phyloP scores from a whole-genome alignment of 2,329 filamentous ascomycete species.

The Ophiobolus disseminans region DNA sequence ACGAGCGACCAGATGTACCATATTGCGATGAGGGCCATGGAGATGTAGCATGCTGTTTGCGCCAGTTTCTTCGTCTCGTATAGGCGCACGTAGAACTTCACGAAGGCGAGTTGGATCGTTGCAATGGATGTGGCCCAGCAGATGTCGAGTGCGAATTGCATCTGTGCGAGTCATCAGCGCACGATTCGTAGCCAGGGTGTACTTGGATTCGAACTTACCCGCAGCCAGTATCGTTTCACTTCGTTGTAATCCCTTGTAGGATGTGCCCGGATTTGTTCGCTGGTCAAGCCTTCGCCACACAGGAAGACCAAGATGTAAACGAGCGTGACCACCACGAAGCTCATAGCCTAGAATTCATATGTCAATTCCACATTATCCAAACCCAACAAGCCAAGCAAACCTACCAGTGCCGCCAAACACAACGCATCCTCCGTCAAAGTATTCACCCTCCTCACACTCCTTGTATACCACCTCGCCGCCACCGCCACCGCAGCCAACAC shows the following conservation, averaged over 20 bases:
- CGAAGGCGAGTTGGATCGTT: slow-evolving; percentile 26
- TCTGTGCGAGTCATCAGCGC: slow-evolving; percentile 7
- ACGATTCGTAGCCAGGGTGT: background rate
- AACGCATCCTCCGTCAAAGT: slow-evolving; percentile 23
- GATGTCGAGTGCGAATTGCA: slow-evolving; percentile 28
- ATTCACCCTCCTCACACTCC: slow-evolving; percentile 26
- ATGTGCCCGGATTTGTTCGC: slow-evolving; percentile 15
- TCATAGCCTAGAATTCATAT: slow-evolving; percentile 19
- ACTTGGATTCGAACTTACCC: background rate
- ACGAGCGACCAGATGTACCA: slow-evolving; percentile 26
- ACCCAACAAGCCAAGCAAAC: background rate
- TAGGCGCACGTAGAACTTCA: slow-evolving; percentile 25
- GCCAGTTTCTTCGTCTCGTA: slow-evolving; percentile 17
- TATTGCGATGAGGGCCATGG: slow-evolving; percentile 15
- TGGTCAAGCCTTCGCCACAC: slow-evolving; percentile 25
- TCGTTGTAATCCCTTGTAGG: slow-evolving; percentile 16
- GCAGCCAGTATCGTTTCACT: background rate
- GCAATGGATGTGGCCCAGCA: slow-evolving; percentile 30
- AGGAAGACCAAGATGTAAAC: slow-evolving; percentile 25
- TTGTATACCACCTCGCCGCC: slow-evolving; percentile 26
- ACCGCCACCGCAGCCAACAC: slow-evolving; percentile 19
- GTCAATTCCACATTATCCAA: slow-evolving; percentile 3
- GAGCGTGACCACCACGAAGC: slow-evolving; percentile 22
- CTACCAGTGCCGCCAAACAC: slow-evolving; percentile 25
- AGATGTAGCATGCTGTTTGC: slow-evolving; percentile 13